A percentile compares a stretch with the other conserved stretches of the same genome.
Evolutionary conservation across 768 basidiomycete genomes (phyloP).

Genomic region (Kwoniella dendrophila): DNA sequence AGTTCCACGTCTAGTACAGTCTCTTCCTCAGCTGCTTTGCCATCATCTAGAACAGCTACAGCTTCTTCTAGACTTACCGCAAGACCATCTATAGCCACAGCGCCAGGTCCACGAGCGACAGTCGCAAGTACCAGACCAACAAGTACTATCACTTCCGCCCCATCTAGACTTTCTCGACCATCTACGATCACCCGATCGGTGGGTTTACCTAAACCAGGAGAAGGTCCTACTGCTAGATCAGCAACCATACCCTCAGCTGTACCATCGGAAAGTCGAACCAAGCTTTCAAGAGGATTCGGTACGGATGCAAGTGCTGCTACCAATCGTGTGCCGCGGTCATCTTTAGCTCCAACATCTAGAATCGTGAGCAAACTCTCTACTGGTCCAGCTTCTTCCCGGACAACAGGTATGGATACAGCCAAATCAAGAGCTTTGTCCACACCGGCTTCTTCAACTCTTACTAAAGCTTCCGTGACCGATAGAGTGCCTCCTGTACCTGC

Average conservation of each 20-base stretch:
- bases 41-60: constrained; percentile 2
- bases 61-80: not conserved
- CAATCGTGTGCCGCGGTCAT: constrained; percentile 4
- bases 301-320: constrained; percentile 8
- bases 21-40: constrained; percentile 3
- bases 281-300: constrained; percentile 13
- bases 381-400: not conserved
- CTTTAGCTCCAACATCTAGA: not conserved
- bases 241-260: not conserved
- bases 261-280: not conserved
- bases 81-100: not conserved
- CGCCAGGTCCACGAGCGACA: not conserved
- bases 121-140: not conserved
- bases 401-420: not conserved
- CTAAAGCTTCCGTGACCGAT: not conserved
- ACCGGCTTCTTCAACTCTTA: constrained; percentile 14
- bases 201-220: constrained; percentile 17
- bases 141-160: not conserved
- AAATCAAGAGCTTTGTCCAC: constrained; percentile 27
- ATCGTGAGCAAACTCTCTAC: not conserved
- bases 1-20: constrained; percentile 8
- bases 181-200: not conserved
- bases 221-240: constrained; percentile 10
- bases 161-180: constrained; percentile 1
- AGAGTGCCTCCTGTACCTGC: constrained; percentile 5